Percentiles rank a stretch among this genome's conserved stretches.
These are phyloP conservation scores for Didymosphaeria variabile DNA, from an alignment of 2,329 filamentous ascomycete genomes.

Conservation along the genomic window DNA sequence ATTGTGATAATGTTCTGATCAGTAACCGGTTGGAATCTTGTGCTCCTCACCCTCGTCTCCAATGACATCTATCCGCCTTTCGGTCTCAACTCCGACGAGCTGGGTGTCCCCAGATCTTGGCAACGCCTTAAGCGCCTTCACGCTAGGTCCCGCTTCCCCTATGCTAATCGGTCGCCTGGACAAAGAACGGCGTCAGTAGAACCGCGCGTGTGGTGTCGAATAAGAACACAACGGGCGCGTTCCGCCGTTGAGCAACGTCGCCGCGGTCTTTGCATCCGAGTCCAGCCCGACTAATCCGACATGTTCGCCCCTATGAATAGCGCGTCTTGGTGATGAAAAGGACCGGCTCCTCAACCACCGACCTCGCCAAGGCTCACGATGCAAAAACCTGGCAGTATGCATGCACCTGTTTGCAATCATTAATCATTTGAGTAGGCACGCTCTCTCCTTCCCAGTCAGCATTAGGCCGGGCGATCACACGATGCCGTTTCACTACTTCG, in stretches of 20 bases:
- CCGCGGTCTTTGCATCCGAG: background rate
- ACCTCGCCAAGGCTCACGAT: background rate
- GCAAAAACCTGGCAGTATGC: background rate
- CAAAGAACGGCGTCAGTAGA: constrained; percentile 5
- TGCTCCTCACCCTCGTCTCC: background rate
- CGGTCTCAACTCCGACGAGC: constrained; percentile 7
- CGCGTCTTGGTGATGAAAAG: background rate
- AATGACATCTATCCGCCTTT: background rate
- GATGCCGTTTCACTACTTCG: constrained; percentile 3
- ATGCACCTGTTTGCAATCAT: background rate
- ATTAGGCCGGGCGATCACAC: background rate
- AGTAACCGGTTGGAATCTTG: background rate
- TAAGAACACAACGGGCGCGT: background rate
- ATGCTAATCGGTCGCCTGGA: constrained; percentile 1
- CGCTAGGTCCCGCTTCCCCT: constrained; percentile 10
- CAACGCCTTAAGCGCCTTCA: constrained; percentile 10
- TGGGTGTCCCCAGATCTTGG: constrained; percentile 16
- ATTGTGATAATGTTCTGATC: background rate
- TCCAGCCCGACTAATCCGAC: background rate
- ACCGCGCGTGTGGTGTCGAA: constrained; percentile 1
- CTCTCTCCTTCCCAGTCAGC: background rate
- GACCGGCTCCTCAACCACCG: background rate
- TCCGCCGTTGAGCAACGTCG: background rate
- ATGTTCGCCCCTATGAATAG: background rate
- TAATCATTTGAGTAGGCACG: background rate